Base-by-base conservation (phyloP, 345 rosid species). In the Iberis pinnata region DNA sequence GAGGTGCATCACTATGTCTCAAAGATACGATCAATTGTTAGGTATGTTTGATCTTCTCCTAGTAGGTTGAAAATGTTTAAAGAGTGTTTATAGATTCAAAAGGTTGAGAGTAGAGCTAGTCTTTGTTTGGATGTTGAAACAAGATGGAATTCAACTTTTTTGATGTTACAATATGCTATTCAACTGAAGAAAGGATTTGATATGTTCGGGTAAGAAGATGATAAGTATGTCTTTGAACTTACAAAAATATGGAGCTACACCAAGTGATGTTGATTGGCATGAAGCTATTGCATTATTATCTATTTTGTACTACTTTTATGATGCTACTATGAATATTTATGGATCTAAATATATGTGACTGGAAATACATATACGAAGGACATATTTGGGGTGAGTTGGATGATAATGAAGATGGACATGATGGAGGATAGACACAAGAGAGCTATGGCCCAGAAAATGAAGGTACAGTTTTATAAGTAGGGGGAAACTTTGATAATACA, bases 341-440 rank as follows among this genome's bases (percentile, higher is more conserved):
- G 16, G 52, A 0, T 57, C 62, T 9, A 44, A 45, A 44, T 57
- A 58, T 20, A 10, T 54, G n/a, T n/a, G 12, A 43, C 12, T 14
- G 9, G n/a, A 0, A 20, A 44, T 7, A 33, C 31, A 15, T 45
- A 44, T 24, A 33, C 45, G 53, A 43, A 58, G 20, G 43, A 44
- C 12, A 44, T 44, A 14, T 45, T 45, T 0, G 10, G 35, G 16
- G 53, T 46, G 9, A 36, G 53, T 0, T 56, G 18, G 41, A 56
- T 27, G 14, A 43, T 56, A 12, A 3, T 15, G 1, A 31, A 56
- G 41, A 56, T 43, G 51, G 29, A n/a, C 1, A n/a, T 8, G 6
- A 26, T 31, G 48, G 41, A 19, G 2, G 29, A 56, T 19, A 1
- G 2, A n/a, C 2, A 15, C 33, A 36, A 12, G 18, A 56, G 6